Evolutionary conservation across 2,329 filamentous ascomycete species (phyloP), one percentile per base, ranked within the genome.

Genomic region (Phialocephala subalpina): DNA sequence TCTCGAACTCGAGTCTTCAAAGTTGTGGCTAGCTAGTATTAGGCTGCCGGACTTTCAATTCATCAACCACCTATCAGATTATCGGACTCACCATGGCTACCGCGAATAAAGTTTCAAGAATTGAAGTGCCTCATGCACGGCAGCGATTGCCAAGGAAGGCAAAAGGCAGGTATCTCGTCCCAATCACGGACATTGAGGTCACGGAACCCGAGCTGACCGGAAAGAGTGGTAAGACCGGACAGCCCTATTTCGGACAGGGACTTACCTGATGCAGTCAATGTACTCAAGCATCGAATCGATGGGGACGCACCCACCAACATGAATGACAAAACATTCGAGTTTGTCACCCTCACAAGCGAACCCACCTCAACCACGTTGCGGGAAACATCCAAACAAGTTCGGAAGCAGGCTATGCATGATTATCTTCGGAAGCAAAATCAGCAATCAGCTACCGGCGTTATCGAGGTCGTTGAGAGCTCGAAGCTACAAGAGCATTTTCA

Each of bases 391-490:
- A 67, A 61, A 18, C 55, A 57, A 58, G 65, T 70, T 38, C 62
- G 69, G 8, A 66, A 55, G 11, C 69, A 70, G 29, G 69, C 67
- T 25, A 70, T 70, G 69, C 60, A 59, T 57, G 62, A 70, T 45
- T 69, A 69, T 60, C 45, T 69, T 8, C 35, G 64, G 22, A 70
- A 67, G 42, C 66, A 68, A 62, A 63, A 61, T 33, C 59, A 49
- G 35, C 58, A 68, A 29, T 59, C 58, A 25, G 56, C 61, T 9
- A 56, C 52, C 7, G 62, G 60, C 29, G 52, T 61, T n/a, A n/a
- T 52, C 7, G 58, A 62, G 16, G 14, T 36, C 7, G 29, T 63
- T 12, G 11, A 57, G 18, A 45, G 25, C 16, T 27, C 38, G 9
- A 45, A 57, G 1, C 25, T 38, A 18, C 33, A 62, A 58, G 52